Percentiles rank a stretch among this genome's conserved stretches.
Evolutionary conservation across 768 basidiomycete species (phyloP).

Genomic region (Hericium erinaceus): DNA sequence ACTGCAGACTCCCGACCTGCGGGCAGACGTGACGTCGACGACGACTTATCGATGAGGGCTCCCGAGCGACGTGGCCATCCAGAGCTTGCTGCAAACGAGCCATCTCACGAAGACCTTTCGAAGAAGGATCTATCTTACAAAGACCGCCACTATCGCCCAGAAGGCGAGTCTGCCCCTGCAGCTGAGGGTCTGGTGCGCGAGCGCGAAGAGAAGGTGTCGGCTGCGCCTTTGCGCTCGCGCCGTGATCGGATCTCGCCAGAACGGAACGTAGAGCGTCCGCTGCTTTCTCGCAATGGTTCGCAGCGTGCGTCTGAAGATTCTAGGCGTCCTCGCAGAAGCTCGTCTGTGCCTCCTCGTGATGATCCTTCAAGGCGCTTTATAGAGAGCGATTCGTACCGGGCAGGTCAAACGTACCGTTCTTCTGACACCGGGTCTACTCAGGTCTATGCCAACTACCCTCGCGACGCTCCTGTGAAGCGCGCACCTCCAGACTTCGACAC

Average conservation of each 20-base stretch:
- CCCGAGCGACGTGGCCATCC: background rate
- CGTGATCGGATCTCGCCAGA: background rate
- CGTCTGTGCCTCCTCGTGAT: background rate
- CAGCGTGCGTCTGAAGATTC: background rate
- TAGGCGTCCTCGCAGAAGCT: background rate
- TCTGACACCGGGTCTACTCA: background rate
- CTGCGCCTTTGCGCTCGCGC: background rate
- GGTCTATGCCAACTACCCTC: background rate
- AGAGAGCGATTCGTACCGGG: background rate
- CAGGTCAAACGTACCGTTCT: background rate
- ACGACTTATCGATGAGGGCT: background rate
- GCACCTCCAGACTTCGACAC: background rate
- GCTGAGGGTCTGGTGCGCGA: background rate
- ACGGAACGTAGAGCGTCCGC: background rate
- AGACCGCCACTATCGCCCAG: constrained; percentile 3
- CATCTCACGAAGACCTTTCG: background rate
- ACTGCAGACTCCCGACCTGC: constrained; percentile 3
- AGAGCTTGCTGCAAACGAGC: background rate
- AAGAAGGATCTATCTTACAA: background rate
- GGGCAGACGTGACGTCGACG: constrained; percentile 6
- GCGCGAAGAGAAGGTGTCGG: background rate
- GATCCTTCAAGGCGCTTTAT: background rate
- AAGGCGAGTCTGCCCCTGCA: background rate
- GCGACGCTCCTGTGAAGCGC: background rate
- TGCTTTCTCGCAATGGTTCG: background rate